Evolutionary conservation across 176 grass and related monocot species (phyloP).

Genomic region (Aegilops bicornis): DNA sequence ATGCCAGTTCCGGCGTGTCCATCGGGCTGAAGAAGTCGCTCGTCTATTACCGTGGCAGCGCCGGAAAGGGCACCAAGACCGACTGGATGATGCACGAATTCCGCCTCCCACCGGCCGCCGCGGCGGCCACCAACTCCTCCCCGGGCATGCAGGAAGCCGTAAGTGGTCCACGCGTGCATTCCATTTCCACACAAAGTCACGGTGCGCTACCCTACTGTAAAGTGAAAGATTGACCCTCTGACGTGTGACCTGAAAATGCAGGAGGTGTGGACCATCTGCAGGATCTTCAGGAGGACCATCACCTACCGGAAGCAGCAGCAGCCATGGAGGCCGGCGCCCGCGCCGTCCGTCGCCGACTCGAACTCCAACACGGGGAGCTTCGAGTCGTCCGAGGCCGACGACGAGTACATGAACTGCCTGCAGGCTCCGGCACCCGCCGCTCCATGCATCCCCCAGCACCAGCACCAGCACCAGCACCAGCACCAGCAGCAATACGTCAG

Average conservation of each 20-base stretch:
- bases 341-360: slow-evolving; percentile 37
- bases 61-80: slow-evolving; percentile 87
- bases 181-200: not conserved
- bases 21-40: slow-evolving; percentile 91
- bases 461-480: slow-evolving; percentile 5
- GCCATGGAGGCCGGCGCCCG: slow-evolving; percentile 30
- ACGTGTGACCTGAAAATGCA: slow-evolving; percentile 28
- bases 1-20: slow-evolving; percentile 32
- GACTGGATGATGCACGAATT: slow-evolving; percentile 99
- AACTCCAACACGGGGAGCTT: slow-evolving; percentile 69
- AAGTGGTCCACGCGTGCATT: not conserved
- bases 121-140: slow-evolving; percentile 14
- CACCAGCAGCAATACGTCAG: slow-evolving; percentile 1
- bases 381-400: slow-evolving; percentile 51
- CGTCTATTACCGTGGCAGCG: slow-evolving; percentile 85
- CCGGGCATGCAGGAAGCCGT: slow-evolving; percentile 81
- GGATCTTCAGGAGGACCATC: slow-evolving; percentile 76
- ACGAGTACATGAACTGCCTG: slow-evolving; percentile 51
- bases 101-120: slow-evolving; percentile 76
- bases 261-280: slow-evolving; percentile 94
- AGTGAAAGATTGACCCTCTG: not conserved
- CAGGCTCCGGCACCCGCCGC: slow-evolving; percentile 8
- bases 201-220: not conserved
- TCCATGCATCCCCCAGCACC: not conserved
- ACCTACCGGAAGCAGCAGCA: slow-evolving; percentile 64